Conservation (phyloP, 805 yeast species). For the Barnettozyma siamensis region DNA sequence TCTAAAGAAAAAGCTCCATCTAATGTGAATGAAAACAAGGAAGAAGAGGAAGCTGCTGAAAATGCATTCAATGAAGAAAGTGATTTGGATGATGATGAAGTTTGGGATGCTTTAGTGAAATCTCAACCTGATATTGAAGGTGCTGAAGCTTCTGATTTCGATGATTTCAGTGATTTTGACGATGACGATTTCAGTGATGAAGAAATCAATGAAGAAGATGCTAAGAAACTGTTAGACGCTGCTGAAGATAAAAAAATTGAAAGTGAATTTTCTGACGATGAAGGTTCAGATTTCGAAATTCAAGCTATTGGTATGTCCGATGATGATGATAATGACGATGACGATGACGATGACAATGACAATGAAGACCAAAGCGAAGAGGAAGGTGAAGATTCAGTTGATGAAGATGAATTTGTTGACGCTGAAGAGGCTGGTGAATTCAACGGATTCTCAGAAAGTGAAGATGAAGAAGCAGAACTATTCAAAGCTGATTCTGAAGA, state of each 20-base stretch:
- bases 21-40: constrained; percentile 27
- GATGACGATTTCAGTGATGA: constrained; percentile 36
- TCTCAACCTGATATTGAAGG: constrained; percentile 70
- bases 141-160: constrained; percentile 32
- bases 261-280: constrained; percentile 27
- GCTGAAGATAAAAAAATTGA: constrained; percentile 17
- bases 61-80: constrained; percentile 37
- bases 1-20: constrained; percentile 42
- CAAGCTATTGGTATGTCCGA: constrained; percentile 31
- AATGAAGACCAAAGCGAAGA: no score
- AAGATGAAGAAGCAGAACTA: constrained; percentile 33
- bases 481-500: constrained; percentile 33
- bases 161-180: constrained; percentile 59
- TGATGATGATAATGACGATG: constrained; percentile 26
- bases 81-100: constrained; percentile 61
- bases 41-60: constrained; percentile 26
- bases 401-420: constrained; percentile 29
- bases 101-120: constrained; percentile 75
- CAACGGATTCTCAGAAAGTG: constrained; percentile 31
- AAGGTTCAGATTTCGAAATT: constrained; percentile 32
- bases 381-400: constrained; percentile 28
- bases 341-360: constrained; percentile 25
- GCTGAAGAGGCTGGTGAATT: constrained; percentile 21
- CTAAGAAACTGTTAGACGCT: constrained; percentile 35
- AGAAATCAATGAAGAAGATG: constrained; percentile 33